Evolutionary conservation across 2,329 filamentous ascomycete genomes (phyloP), one percentile per base, ranked within the genome.

Genomic region (Cytospora mali): DNA sequence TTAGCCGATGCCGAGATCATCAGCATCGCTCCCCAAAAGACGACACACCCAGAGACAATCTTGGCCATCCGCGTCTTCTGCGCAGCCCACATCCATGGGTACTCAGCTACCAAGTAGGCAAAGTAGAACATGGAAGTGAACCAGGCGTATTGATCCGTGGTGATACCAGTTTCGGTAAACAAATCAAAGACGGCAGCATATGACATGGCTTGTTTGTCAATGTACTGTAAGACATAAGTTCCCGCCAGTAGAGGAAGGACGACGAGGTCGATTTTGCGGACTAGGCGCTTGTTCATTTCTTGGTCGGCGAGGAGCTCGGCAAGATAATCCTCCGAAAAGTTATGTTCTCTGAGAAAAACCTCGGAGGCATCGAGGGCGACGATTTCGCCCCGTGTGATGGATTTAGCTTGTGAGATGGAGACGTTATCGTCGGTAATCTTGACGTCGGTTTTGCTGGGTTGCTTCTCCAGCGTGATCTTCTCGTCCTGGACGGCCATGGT

Each of bases 111-210:
- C 3, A 82, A 69, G 52, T 77, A 78, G 10, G 73, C 82, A n/a
- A 85, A 75, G 64, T 84, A 85, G 69, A 85, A 85, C 5, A 85
- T 80, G 25, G 77, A 81, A 1, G 81, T 79, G n/a, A 84, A 76
- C 81, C 82, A 84, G 53, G 76, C 77, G 64, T 85, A 86, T 57
- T 84, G 72, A 1, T 74, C 73, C 16, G 74, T 70, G 1, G 71
- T 77, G 67, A 84, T 83, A 21, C 76, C 72, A 0, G 82, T 83
- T 25, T 77, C 77, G 14, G 73, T 71, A 64, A 84, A 80, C 0
- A 86, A 73, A 54, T 85, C 84, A 64, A 85, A 85, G 0, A 86
- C 81, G 2, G 83, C 82, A 0, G 80, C 77, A 68, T 85, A 85
- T 0, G 77, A 77, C 6, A 85, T 72, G 0, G 82, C 80, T 64